Base-by-base conservation (phyloP, 345 rosid genomes). In the Euphorbia pulcherrima region DNA sequence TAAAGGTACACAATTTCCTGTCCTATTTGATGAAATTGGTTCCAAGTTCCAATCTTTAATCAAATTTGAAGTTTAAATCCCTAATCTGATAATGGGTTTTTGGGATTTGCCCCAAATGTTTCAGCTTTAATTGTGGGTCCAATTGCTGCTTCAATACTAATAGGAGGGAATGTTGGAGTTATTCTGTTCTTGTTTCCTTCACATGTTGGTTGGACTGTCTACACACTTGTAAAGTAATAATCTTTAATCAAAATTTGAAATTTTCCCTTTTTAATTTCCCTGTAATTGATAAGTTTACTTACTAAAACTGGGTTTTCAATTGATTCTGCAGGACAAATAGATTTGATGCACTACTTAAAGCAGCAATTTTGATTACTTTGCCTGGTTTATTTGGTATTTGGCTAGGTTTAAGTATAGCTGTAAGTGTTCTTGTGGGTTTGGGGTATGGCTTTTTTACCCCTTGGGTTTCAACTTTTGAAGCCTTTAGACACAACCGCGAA, bases 361-460 rank as follows among this genome's bases (percentile, higher is more conserved):
- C 77, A 55, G 92, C 91, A 26, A 70, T 88, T 35, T 65, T 83
- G 68, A 61, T 87, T 64, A 78, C 80, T 52, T 77, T 84, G 81
- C 92, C 98, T 60, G 87, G 68, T 62, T 73, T 92, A 48, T 84
- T 88, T 80, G 87, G 80, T 33, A 65, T 92, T 29, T 90, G 91
- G 90, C 75, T 90, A 80, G 85, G 77, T 75, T 75, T 92, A 64
- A 90, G 95, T 82, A 79, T 90, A 72, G 74, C 86, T 64, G 79
- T 84, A 39, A 92, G 82, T 72, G 77, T 75, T 70, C 81, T 87
- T 69, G 81, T 84, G 61, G 92, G 93, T 56, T 55, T 92, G 57
- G 91, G 90, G n/a, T 88, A 88, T 77, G 96, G 97, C 1, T 90
- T 87, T 78, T 83, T 92, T 75, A 77, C 90, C 55, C 96, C 96